Conservation (phyloP, 208 protist species). For the Leishmania major region DNA sequence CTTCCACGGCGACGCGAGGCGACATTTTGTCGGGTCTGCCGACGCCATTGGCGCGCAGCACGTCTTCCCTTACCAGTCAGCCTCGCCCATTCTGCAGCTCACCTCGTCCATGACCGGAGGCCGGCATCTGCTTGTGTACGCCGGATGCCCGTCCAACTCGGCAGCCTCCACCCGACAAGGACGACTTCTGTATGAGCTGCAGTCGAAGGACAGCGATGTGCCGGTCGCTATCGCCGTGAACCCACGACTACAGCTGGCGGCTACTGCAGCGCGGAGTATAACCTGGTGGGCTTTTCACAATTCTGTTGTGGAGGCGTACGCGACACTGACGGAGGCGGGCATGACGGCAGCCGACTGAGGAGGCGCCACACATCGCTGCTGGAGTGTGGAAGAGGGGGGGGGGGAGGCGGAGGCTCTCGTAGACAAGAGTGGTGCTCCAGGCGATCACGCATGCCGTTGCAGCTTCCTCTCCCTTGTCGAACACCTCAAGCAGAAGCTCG, state of each 20-base stretch:
- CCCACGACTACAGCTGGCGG: slow-evolving; percentile 58
- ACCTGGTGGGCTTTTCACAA: slow-evolving; percentile 85
- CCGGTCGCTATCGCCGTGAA: slow-evolving; percentile 72
- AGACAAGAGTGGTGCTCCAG: not conserved
- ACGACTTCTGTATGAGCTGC: slow-evolving; percentile 61
- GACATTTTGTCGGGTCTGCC: slow-evolving; percentile 61
- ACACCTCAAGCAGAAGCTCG: not conserved
- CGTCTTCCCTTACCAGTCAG: slow-evolving; percentile 39
- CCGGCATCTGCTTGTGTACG: slow-evolving; percentile 80
- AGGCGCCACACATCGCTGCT: not conserved
- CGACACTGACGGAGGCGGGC: not conserved
- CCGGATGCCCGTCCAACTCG: slow-evolving; percentile 1
- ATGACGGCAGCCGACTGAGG: not conserved
- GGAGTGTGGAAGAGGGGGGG: not conserved
- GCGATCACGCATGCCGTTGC: not conserved
- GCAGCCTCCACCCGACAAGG: slow-evolving; percentile 26
- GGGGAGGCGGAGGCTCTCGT: not conserved
- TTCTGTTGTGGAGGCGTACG: slow-evolving; percentile 1
- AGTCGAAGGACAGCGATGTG: slow-evolving; percentile 80
- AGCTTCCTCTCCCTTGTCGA: not conserved
- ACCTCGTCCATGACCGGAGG: slow-evolving; percentile 64
- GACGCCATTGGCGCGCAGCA: slow-evolving; percentile 73
- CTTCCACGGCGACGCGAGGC: slow-evolving; percentile 56
- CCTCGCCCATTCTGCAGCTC: slow-evolving; percentile 58
- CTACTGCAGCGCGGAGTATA: slow-evolving; percentile 66